Conservation (phyloP, 371 early-diverging fungal genomes). For the Zychaea mexicana region DNA sequence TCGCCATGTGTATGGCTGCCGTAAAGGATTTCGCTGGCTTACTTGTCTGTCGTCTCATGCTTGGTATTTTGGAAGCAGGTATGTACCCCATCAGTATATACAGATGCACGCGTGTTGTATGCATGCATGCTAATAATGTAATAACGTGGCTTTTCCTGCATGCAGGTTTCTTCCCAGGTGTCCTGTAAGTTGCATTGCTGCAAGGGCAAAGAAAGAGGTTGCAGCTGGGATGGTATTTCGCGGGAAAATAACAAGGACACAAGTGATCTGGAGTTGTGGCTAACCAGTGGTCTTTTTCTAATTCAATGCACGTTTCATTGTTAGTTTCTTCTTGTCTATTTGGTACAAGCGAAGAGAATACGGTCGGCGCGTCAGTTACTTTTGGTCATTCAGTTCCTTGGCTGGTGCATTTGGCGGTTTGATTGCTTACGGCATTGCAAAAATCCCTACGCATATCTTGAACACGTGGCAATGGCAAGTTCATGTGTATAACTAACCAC, state of each 20-base stretch:
- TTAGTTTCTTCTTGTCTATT: constrained; percentile 33
- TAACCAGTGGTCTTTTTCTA: not conserved
- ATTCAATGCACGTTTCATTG: too few species aligned
- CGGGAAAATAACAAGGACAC: not conserved
- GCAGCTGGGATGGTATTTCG: too few species aligned
- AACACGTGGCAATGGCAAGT: constrained; percentile 44
- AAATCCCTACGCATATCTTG: constrained; percentile 27
- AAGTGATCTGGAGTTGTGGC: too few species aligned
- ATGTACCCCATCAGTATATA: too few species aligned
- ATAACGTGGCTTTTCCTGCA: not conserved
- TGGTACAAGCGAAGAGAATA: constrained; percentile 50
- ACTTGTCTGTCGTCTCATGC: constrained; percentile 9
- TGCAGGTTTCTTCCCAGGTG: constrained; percentile 32
- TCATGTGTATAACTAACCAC: too few species aligned
- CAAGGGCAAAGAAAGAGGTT: not conserved
- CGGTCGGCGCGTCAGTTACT: constrained; percentile 41
- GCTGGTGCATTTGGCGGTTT: constrained; percentile 49
- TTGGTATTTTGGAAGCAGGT: constrained; percentile 29
- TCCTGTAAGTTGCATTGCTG: constrained; percentile 23
- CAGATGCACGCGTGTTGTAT: too few species aligned
- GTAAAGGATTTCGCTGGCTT: constrained; percentile 24
- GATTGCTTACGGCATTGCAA: constrained; percentile 36
- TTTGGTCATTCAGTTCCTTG: constrained; percentile 45
- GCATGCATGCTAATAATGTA: not conserved
- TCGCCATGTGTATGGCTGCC: constrained; percentile 26